These are phyloP conservation scores for Penicillium corylophilum DNA, from an alignment of 2,329 filamentous ascomycete species.

Conservation along the genomic window DNA sequence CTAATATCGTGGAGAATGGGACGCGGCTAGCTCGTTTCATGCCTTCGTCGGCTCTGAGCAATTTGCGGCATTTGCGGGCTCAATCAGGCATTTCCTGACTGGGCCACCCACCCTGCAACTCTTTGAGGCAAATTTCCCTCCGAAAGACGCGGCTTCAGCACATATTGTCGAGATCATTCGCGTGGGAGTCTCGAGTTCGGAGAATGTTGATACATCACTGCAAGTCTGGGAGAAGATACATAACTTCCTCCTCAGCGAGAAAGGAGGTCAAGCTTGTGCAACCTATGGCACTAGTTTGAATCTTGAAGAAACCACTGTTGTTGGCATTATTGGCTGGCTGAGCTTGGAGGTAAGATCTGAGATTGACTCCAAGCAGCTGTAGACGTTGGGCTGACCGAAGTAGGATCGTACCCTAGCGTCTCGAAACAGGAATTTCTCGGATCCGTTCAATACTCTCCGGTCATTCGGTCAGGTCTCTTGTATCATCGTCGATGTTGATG, in stretches of 20 bases:
- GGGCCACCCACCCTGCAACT: neutral
- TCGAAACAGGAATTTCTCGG: neutral
- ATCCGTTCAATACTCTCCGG: neutral
- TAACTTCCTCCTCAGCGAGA: neutral
- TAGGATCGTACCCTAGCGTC: neutral
- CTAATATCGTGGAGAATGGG: neutral
- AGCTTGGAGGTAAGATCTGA: neutral
- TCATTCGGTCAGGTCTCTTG: neutral
- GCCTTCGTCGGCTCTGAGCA: neutral
- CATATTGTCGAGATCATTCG: neutral
- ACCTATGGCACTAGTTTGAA: neutral
- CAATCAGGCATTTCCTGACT: neutral
- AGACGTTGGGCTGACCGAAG: neutral
- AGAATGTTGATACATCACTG: neutral
- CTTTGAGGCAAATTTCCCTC: neutral
- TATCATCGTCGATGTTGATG: neutral
- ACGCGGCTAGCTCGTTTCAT: neutral
- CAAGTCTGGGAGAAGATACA: neutral
- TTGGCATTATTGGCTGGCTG: neutral
- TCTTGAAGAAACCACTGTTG: neutral
- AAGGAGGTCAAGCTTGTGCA: neutral
- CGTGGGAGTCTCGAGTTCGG: neutral
- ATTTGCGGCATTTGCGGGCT: neutral
- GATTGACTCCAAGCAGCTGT: neutral
- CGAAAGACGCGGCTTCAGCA: neutral